A percentile compares a stretch with the other conserved stretches of the same genome.
Conservation (phyloP, 192 early-diverging fungal species). For the Entophlyctis helioformis region DNA sequence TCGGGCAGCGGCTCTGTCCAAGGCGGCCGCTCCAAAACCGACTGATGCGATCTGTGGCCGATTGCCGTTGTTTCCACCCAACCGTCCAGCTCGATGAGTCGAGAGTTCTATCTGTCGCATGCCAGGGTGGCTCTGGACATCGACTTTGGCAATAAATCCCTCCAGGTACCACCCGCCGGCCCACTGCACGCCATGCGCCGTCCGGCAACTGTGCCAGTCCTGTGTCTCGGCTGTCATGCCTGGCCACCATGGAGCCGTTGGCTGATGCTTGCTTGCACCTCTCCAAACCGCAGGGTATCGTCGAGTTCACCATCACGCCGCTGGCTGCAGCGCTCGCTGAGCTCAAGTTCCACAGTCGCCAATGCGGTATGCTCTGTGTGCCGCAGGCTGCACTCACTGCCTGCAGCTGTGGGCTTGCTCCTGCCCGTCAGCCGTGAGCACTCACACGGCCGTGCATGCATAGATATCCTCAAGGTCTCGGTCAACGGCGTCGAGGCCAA, state of each 20-base stretch:
- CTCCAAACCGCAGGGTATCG: slow-evolving; percentile 5
- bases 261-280: no score
- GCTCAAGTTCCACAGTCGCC: slow-evolving; percentile 23
- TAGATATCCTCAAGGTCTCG: slow-evolving; percentile 7
- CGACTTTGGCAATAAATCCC: slow-evolving; percentile 6
- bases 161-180: slow-evolving; percentile 2
- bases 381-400: neutral
- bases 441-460: neutral
- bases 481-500: slow-evolving; percentile 8
- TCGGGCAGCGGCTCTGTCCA: no score
- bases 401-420: neutral
- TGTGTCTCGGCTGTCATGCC: neutral
- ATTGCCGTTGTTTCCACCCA: no score
- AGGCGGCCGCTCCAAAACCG: no score
- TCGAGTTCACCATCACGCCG: slow-evolving; percentile 6
- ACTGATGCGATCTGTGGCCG: no score
- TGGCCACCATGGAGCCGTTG: neutral
- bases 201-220: neutral
- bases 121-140: slow-evolving; percentile 14
- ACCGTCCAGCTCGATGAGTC: no score
- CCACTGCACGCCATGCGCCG: no score
- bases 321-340: slow-evolving; percentile 2
- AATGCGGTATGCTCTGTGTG: slow-evolving; percentile 11
- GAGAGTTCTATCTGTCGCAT: no score
- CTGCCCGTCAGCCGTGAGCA: neutral